Percentiles rank a stretch among this genome's conserved stretches.
Evolutionary conservation across 495 filamentous ascomycete genomes (phyloP).

Genomic region (Parmelia sp.): DNA sequence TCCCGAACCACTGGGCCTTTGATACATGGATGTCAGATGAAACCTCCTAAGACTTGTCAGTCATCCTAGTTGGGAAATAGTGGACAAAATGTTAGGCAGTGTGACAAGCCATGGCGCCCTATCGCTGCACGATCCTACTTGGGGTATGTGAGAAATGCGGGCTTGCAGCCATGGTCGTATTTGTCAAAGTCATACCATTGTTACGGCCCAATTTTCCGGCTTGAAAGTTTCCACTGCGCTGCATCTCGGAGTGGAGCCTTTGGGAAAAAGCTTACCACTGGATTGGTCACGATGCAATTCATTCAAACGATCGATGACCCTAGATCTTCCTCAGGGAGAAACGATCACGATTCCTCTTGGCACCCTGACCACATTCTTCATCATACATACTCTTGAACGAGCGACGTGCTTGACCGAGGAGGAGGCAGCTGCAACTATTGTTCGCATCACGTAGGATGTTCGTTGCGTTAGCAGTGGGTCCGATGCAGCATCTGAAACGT

Average conservation of each 20-base stretch:
- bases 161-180: slow-evolving; percentile 51
- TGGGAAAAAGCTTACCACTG: slow-evolving; percentile 56
- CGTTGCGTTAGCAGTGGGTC: slow-evolving; percentile 33
- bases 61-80: slow-evolving; percentile 42
- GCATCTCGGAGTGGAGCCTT: slow-evolving; percentile 59
- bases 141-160: slow-evolving; percentile 41
- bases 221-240: slow-evolving; percentile 57
- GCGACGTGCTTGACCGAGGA: slow-evolving; percentile 38
- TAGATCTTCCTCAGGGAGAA: slow-evolving; percentile 37
- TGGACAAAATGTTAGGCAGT: slow-evolving; percentile 47
- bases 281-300: slow-evolving; percentile 36
- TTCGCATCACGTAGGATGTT: slow-evolving; percentile 39
- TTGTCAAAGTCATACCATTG: slow-evolving; percentile 45
- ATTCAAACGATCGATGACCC: slow-evolving; percentile 37
- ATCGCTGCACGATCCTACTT: slow-evolving; percentile 37
- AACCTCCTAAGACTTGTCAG: slow-evolving; percentile 25
- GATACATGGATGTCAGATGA: slow-evolving; percentile 32
- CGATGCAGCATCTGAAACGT: slow-evolving; percentile 40
- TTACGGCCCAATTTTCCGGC: slow-evolving; percentile 38
- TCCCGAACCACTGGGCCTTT: slow-evolving; percentile 40
- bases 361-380: slow-evolving; percentile 37
- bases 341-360: slow-evolving; percentile 41
- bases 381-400: slow-evolving; percentile 41
- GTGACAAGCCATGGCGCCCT: slow-evolving; percentile 39
- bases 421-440: slow-evolving; percentile 32